A percentile compares a stretch with the other conserved stretches of the same genome.
Conservation (phyloP, 345 rosid species). For the Xanthoceras sorbifolium region DNA sequence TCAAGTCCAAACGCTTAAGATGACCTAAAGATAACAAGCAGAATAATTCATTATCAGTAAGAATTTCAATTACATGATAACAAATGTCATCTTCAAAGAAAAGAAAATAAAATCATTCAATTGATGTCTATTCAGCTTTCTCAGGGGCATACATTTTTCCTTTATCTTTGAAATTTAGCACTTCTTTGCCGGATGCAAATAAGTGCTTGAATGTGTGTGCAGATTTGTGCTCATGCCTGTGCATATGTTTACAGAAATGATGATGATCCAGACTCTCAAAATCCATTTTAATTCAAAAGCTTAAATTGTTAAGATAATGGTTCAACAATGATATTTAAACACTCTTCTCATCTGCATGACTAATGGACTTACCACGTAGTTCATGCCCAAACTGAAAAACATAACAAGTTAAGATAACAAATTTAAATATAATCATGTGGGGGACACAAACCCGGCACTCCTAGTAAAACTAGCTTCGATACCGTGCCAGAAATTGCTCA, state of each 20-base stretch:
- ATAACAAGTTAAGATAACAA: neutral
- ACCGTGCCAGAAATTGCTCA: neutral
- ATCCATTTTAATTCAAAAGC: neutral
- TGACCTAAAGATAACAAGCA: slow-evolving; percentile 43
- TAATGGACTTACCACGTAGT: neutral
- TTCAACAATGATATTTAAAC: neutral
- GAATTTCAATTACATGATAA: neutral
- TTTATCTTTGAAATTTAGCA: neutral
- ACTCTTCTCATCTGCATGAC: neutral
- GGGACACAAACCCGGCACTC: neutral
- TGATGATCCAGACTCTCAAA: neutral
- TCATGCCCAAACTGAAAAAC: neutral
- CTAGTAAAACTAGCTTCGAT: neutral
- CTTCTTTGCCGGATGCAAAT: neutral
- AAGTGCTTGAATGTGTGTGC: neutral
- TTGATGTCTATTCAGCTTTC: neutral
- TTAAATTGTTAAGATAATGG: neutral
- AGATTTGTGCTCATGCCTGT: neutral
- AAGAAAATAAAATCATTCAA: neutral
- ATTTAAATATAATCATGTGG: neutral
- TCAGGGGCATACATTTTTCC: neutral
- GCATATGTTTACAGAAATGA: neutral
- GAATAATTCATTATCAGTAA: neutral
- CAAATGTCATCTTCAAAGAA: neutral
- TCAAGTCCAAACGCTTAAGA: slow-evolving; percentile 69